phyloP scores from a whole-genome alignment of 2,329 filamentous ascomycete genomes.

The Fusarium xyrophilum region DNA sequence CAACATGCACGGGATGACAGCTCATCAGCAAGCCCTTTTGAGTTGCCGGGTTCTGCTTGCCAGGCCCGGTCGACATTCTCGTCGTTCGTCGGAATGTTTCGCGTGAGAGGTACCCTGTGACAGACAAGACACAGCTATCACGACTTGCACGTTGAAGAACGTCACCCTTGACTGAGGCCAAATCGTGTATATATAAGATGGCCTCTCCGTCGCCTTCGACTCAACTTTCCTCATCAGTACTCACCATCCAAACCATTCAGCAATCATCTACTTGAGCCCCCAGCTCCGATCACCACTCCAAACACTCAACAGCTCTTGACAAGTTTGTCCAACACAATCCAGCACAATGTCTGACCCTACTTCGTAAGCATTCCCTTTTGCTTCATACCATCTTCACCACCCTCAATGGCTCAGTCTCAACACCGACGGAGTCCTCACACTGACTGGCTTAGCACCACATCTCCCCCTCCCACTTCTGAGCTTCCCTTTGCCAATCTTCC shows the following conservation, averaged over 20 bases:
- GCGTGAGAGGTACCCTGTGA: conserved; percentile 12
- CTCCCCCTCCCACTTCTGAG: conserved; percentile 31
- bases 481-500: conserved; percentile 34
- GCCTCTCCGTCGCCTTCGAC: conserved; percentile 16
- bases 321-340: conserved; percentile 28
- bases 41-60: conserved; percentile 21
- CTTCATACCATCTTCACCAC: background rate
- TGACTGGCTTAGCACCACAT: conserved; percentile 33
- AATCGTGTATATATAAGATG: conserved; percentile 41
- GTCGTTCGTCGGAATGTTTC: conserved; percentile 28
- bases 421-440: conserved; percentile 29
- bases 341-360: conserved; percentile 41
- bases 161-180: conserved; percentile 3
- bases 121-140: conserved; percentile 10
- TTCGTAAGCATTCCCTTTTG: conserved; percentile 30
- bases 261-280: conserved; percentile 37
- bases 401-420: conserved; percentile 2
- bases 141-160: conserved; percentile 15
- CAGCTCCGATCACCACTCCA: conserved; percentile 24
- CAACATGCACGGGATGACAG: conserved; percentile 26
- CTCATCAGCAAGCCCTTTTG: conserved; percentile 31
- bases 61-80: conserved; percentile 1
- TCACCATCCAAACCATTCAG: conserved; percentile 34
- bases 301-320: conserved; percentile 21
- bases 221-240: conserved; percentile 30